phyloP scores from a whole-genome alignment of 495 filamentous ascomycete genomes.

The Pseudevernia furfuracea region DNA sequence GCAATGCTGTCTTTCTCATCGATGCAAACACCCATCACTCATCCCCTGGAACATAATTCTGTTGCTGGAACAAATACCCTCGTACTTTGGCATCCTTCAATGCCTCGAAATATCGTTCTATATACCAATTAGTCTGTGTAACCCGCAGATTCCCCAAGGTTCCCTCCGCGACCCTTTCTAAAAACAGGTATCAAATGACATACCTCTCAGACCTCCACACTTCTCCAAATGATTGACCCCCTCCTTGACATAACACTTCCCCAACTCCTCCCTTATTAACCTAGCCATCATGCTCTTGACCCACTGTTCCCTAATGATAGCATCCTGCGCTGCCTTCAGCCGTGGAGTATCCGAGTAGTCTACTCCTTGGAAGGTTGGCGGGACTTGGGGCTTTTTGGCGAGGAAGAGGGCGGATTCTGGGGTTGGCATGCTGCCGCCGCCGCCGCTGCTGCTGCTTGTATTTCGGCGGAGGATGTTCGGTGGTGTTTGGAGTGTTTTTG shows the following conservation, averaged over 20 bases:
- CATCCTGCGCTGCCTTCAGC: slow-evolving; percentile 88
- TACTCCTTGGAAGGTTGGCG: slow-evolving; percentile 92
- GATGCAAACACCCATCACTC: slow-evolving; percentile 15
- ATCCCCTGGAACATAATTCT: slow-evolving; percentile 65
- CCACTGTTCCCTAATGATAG: slow-evolving; percentile 95
- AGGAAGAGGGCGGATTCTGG: slow-evolving; percentile 90
- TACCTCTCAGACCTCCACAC: slow-evolving; percentile 85
- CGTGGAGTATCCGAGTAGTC: slow-evolving; percentile 88
- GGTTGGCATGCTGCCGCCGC: slow-evolving; percentile 58
- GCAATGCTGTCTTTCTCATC: slow-evolving; percentile 2
- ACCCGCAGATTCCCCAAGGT: slow-evolving; percentile 8
- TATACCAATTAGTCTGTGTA: slow-evolving; percentile 3
- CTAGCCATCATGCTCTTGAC: slow-evolving; percentile 95
- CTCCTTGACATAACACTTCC: slow-evolving; percentile 90
- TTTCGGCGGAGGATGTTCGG: neutral
- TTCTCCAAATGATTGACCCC: slow-evolving; percentile 98
- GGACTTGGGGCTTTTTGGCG: slow-evolving; percentile 87
- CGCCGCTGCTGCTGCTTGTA: neutral
- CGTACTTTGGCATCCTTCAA: slow-evolving; percentile 75
- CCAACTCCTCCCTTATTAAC: slow-evolving; percentile 84
- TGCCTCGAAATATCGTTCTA: slow-evolving; percentile 90
- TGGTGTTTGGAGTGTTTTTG: slow-evolving; percentile 2
- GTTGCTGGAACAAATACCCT: slow-evolving; percentile 87
- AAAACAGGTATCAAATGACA: slow-evolving; percentile 27
- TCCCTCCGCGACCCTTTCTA: neutral